Conservation (phyloP, 2,329 filamentous ascomycete genomes). For the Apiospora rasikravindrae region DNA sequence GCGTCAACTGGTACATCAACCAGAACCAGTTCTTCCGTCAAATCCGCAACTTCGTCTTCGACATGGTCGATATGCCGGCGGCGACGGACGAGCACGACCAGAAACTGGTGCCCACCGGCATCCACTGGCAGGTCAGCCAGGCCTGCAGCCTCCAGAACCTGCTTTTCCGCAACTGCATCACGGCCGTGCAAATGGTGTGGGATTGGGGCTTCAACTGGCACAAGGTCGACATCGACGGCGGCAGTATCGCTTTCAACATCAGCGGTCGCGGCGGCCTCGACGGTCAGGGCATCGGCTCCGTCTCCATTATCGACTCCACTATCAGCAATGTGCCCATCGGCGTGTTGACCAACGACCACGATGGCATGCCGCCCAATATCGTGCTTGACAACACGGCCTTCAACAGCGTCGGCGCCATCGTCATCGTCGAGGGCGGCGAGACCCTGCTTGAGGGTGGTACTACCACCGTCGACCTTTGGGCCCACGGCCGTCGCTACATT, state of each 20-base stretch:
- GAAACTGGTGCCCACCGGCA: constrained; percentile 27
- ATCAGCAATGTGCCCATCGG: constrained; percentile 55
- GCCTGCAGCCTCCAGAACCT: neutral
- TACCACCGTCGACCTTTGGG: constrained; percentile 68
- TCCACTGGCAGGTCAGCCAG: neutral
- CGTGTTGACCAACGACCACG: constrained; percentile 52
- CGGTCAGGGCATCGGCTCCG: constrained; percentile 51
- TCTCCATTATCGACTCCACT: constrained; percentile 61
- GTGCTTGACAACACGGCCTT: constrained; percentile 62
- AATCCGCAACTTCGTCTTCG: constrained; percentile 24
- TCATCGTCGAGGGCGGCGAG: constrained; percentile 11
- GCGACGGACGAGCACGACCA: constrained; percentile 43
- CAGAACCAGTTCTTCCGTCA: constrained; percentile 24
- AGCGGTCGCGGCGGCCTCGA: constrained; percentile 50
- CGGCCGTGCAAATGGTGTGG: constrained; percentile 62
- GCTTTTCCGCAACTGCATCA: constrained; percentile 44
- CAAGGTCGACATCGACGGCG: neutral
- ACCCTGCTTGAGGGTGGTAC: constrained; percentile 6
- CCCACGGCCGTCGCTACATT: constrained; percentile 36
- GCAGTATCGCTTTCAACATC: constrained; percentile 37
- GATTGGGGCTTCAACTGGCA: constrained; percentile 57
- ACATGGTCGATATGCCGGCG: constrained; percentile 18
- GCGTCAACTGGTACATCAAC: constrained; percentile 12
- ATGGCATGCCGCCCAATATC: too few species aligned
- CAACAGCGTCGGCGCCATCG: constrained; percentile 36